Percentiles rank a stretch among this genome's conserved stretches.
Conservation (phyloP, 2,329 filamentous ascomycete genomes). For the Clarireedia sp. region DNA sequence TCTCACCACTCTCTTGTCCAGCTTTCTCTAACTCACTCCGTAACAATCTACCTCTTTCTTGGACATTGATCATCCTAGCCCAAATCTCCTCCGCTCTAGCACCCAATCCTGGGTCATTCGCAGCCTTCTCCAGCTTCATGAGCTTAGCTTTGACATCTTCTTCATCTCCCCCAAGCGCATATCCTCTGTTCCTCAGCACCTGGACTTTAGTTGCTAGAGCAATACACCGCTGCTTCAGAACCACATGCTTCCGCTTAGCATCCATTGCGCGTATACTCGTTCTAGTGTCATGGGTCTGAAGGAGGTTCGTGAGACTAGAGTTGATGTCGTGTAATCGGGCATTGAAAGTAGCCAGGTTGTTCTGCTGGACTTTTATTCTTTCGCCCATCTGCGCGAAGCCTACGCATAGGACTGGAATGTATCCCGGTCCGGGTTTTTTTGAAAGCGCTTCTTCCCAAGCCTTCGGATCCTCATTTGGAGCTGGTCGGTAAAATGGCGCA, state of each 20-base stretch:
- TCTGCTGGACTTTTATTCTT: conserved; percentile 64
- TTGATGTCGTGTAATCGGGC: conserved; percentile 73
- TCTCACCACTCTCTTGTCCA: conserved; percentile 46
- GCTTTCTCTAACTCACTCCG: conserved; percentile 67
- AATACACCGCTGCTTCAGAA: conserved; percentile 65
- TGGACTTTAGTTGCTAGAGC: conserved; percentile 73
- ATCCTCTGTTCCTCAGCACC: conserved; percentile 72
- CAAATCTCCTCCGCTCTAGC: conserved; percentile 78
- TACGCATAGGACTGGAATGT: conserved; percentile 67
- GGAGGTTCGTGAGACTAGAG: conserved; percentile 60
- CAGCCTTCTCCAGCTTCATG: conserved; percentile 56
- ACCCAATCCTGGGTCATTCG: conserved; percentile 66
- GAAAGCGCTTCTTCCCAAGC: conserved; percentile 81
- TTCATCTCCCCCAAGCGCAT: conserved; percentile 70
- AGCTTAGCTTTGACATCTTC: conserved; percentile 70
- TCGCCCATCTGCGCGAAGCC: conserved; percentile 67
- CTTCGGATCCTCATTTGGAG: conserved; percentile 61
- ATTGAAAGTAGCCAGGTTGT: conserved; percentile 62
- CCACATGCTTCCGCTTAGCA: conserved; percentile 63
- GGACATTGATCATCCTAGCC: conserved; percentile 69
- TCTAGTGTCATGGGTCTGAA: conserved; percentile 68
- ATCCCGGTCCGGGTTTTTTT: conserved; percentile 68
- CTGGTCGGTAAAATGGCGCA: conserved; percentile 69
- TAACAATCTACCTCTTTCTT: conserved; percentile 64
- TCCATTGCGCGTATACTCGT: conserved; percentile 67